These are phyloP conservation scores for Melampsora americana DNA, from an alignment of 1,284 basidiomycete genomes.

Conservation along the genomic window DNA sequence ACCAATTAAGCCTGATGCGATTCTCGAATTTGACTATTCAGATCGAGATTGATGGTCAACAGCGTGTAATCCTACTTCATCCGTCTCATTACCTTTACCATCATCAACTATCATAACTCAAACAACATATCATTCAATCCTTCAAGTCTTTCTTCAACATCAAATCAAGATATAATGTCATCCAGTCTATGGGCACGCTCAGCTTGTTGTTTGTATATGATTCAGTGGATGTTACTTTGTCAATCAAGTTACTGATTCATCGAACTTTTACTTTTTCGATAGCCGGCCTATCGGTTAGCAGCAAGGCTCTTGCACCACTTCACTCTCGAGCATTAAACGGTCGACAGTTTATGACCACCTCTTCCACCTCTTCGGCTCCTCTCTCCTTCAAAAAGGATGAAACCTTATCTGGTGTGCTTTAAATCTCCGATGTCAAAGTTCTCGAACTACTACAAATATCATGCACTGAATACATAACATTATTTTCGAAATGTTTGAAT, in stretches of 20 bases:
- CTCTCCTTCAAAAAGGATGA: neutral
- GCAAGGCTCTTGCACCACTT: neutral
- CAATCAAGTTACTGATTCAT: neutral
- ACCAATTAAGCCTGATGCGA: neutral
- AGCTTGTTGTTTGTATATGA: neutral
- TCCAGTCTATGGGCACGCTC: neutral
- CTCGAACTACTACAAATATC: too few species aligned
- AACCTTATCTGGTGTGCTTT: neutral
- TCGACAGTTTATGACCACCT: neutral
- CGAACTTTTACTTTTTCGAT: neutral
- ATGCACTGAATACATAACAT: too few species aligned
- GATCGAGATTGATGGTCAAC: too few species aligned
- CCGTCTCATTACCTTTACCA: neutral
- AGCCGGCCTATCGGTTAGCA: neutral
- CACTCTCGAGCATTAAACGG: neutral
- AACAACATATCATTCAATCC: neutral
- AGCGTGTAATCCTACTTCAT: neutral
- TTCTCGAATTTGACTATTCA: neutral
- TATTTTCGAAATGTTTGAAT: too few species aligned
- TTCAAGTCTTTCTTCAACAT: neutral
- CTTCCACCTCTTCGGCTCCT: neutral
- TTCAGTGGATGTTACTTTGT: neutral
- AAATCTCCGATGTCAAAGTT: too few species aligned
- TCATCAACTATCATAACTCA: too few species aligned
- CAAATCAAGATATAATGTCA: neutral